A percentile compares a stretch with the other conserved stretches of the same genome.
Conservation (phyloP, 768 basidiomycete genomes). For the Cyathus striatus region DNA sequence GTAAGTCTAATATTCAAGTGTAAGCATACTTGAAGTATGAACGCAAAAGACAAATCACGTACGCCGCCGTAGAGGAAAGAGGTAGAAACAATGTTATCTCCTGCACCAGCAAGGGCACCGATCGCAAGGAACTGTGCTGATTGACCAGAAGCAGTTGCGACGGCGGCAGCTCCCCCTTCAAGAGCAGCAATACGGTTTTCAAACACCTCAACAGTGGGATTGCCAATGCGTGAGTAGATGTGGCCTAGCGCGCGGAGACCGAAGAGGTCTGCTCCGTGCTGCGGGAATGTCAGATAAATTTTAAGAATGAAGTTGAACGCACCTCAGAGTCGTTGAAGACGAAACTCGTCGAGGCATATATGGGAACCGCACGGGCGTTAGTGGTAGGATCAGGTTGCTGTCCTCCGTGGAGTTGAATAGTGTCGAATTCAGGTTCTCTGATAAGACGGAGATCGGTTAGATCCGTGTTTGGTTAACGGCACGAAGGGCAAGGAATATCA, state of each 20-base stretch:
- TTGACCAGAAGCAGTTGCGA: slow-evolving; percentile 72
- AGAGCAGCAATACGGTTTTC: slow-evolving; percentile 75
- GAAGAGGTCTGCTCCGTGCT: slow-evolving; percentile 75
- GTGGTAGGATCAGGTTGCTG: slow-evolving; percentile 59
- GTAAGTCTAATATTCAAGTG: slow-evolving; percentile 41
- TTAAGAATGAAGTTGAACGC: slow-evolving; percentile 10
- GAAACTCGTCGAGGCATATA: slow-evolving; percentile 70
- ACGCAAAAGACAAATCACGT: slow-evolving; percentile 16
- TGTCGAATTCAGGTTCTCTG: slow-evolving; percentile 71
- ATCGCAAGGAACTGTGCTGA: slow-evolving; percentile 75
- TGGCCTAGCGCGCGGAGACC: slow-evolving; percentile 49
- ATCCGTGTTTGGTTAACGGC: too few relatives aligned
- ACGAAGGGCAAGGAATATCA: too few relatives aligned
- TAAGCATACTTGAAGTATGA: background rate
- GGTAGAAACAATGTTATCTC: slow-evolving; percentile 79
- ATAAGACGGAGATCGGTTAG: slow-evolving; percentile 1
- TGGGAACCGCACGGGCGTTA: slow-evolving; percentile 73
- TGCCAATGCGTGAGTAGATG: slow-evolving; percentile 66
- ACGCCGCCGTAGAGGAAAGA: slow-evolving; percentile 69
- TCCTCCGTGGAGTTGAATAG: slow-evolving; percentile 76
- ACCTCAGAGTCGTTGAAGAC: slow-evolving; percentile 70
- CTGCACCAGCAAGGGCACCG: slow-evolving; percentile 49
- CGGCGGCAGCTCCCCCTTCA: slow-evolving; percentile 75
- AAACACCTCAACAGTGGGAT: slow-evolving; percentile 70
- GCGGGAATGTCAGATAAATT: background rate